Percentiles rank a stretch among this genome's conserved stretches.
Evolutionary conservation across 129 eudicot species (phyloP).

Genomic region (sunflower (Helianthus annuus)): DNA sequence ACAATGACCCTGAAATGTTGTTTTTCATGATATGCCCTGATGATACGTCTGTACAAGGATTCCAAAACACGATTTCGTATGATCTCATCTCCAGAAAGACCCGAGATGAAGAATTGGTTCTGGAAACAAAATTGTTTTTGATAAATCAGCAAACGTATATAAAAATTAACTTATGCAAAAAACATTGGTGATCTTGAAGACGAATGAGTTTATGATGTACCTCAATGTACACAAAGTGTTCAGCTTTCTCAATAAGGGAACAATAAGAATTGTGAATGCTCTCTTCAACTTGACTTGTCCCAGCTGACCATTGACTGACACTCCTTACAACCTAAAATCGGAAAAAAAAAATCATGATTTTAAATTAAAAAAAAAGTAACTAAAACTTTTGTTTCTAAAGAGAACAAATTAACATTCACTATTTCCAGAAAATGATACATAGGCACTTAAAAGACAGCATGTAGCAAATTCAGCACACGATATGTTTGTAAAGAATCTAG

Average conservation of each 20-base stretch:
- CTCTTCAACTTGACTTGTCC: constrained; percentile 96
- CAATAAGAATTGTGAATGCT: constrained; percentile 96
- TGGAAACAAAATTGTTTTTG: constrained; percentile 45
- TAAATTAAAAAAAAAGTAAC: background rate
- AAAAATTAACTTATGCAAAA: background rate
- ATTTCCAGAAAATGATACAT: constrained; percentile 8
- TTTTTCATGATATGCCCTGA: constrained; percentile 81
- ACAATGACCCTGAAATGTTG: constrained; percentile 78
- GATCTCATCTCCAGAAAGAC: constrained; percentile 88
- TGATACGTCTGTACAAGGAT: constrained; percentile 74
- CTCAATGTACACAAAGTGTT: constrained; percentile 93
- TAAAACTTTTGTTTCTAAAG: background rate
- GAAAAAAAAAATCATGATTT: constrained; percentile 5
- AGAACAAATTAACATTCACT: background rate
- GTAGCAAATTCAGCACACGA: constrained; percentile 8
- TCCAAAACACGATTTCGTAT: constrained; percentile 86
- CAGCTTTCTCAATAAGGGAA: constrained; percentile 93
- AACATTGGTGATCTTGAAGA: constrained; percentile 11
- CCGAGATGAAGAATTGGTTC: constrained; percentile 98
- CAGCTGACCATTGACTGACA: constrained; percentile 99
- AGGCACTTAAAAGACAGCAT: background rate
- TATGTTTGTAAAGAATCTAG: constrained; percentile 1
- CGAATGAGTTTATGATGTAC: constrained; percentile 41
- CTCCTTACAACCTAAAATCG: constrained; percentile 75
- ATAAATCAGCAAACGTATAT: constrained; percentile 7